These are phyloP conservation scores for Linanthus parryae DNA, from an alignment of 148 eudicot species.

Conservation along the genomic window DNA sequence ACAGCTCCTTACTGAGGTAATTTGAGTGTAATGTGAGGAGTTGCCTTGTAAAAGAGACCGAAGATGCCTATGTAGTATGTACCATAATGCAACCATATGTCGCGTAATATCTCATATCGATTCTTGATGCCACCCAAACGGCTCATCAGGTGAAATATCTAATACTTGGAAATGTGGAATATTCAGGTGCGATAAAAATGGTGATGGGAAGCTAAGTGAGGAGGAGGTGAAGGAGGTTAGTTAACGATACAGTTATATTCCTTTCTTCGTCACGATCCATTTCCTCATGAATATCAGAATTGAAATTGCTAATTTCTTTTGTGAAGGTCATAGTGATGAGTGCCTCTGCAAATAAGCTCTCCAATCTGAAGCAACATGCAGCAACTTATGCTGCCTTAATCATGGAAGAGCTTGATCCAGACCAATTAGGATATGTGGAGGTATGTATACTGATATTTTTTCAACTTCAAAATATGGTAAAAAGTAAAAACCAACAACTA, in stretches of 20 bases:
- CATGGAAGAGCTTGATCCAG: constrained; percentile 98
- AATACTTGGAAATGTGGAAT: too few species aligned
- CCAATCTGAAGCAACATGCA: constrained; percentile 78
- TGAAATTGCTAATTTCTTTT: not conserved
- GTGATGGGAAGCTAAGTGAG: constrained; percentile 86
- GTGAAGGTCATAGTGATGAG: constrained; percentile 75
- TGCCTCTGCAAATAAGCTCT: constrained; percentile 86
- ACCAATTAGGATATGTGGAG: constrained; percentile 78
- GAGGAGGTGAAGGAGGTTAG: constrained; percentile 88
- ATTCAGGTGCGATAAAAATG: constrained; percentile 95
- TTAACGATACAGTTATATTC: not conserved
- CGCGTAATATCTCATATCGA: too few species aligned
- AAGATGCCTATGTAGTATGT: too few species aligned
- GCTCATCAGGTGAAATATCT: too few species aligned
- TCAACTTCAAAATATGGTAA: too few species aligned
- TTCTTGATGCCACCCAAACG: too few species aligned
- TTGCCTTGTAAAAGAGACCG: too few species aligned
- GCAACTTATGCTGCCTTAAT: constrained; percentile 74
- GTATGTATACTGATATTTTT: too few species aligned
- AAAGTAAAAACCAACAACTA: not conserved
- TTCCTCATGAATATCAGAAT: not conserved
- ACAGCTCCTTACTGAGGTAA: too few species aligned
- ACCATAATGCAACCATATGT: too few species aligned
- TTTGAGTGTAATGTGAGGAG: too few species aligned
- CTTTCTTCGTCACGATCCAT: not conserved